A percentile compares a stretch with the other conserved stretches of the same genome.
Conservation (phyloP, 2,329 filamentous ascomycete genomes). For the Talaromyces sp. region DNA sequence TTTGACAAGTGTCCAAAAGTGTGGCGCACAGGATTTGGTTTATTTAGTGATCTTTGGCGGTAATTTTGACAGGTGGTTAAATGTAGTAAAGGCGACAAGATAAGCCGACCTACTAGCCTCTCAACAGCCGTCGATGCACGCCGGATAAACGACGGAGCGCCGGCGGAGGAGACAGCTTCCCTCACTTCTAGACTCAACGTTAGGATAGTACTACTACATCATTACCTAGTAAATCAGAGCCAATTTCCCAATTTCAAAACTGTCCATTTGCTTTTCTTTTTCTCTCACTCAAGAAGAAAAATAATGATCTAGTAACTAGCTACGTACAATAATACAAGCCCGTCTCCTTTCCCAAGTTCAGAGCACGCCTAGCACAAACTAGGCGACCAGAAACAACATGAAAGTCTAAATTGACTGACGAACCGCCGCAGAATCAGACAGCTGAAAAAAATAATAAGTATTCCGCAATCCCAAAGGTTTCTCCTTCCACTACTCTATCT, state of each 20-base stretch:
- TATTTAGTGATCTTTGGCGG: background rate
- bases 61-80: slow-evolving; percentile 4
- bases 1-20: background rate
- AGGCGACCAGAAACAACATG: slow-evolving; percentile 11
- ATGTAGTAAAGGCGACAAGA: slow-evolving; percentile 1
- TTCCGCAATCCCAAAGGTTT: slow-evolving; percentile 16
- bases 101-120: slow-evolving; percentile 4
- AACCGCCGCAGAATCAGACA: slow-evolving; percentile 8
- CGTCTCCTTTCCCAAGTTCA: slow-evolving; percentile 12
- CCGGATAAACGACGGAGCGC: slow-evolving; percentile 9
- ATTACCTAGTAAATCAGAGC: background rate
- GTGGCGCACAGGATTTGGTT: background rate
- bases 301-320: slow-evolving; percentile 24
- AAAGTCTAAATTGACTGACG: slow-evolving; percentile 13
- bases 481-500: slow-evolving; percentile 19
- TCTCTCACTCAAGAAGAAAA: slow-evolving; percentile 6
- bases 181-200: background rate
- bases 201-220: background rate
- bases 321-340: slow-evolving; percentile 27
- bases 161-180: background rate
- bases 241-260: slow-evolving; percentile 15
- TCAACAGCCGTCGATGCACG: background rate
- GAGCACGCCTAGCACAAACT: slow-evolving; percentile 4
- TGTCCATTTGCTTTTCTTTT: slow-evolving; percentile 15
- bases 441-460: slow-evolving; percentile 16